Evolutionary conservation across 345 rosid genomes (phyloP), one percentile per base, ranked within the genome.

Genomic region (Odontarrhena argentea): DNA sequence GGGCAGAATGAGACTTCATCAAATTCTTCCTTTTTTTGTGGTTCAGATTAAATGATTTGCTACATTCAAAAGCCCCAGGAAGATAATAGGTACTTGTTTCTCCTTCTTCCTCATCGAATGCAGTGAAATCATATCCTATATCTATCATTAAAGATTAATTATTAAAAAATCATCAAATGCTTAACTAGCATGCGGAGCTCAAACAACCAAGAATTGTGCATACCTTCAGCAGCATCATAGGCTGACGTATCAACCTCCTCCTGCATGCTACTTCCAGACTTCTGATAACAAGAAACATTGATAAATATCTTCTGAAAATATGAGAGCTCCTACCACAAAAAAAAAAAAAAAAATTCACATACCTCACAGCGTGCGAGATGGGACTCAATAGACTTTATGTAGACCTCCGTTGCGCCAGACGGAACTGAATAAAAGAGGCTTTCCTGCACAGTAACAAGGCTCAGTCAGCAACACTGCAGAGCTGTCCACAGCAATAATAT

Each of bases 391-490:
- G 92, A 91, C 54, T 70, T 81, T 71, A 89, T 78, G 77, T 95
- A 95, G 51, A 79, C 67, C 71, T 77, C 91, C 85, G 84, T 85
- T 60, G 99, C 96, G 65, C 96, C 89, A 7, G 81, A 78, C 38
- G 99, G 91, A 72, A 95, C 82, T 7, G 89, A 88, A 77, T 91
- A 89, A 77, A 91, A 95, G 60, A 95, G 86, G 81, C 90, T 89
- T 79, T 89, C 94, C 99, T 95, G 96, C 71, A 77, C 65, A 51
- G 30, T 56, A 70, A 32, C 64, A 73, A 68, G 62, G 34, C 26
- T 13, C 65, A 43, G 36, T 61, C 38, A 78, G 65, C 55, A 59
- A 54, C 67, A 59, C 5, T 41, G 34, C 35, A 42, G 36, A 64
- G 41, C 7, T 59, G 57, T 49, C 22, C 28, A 35, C 47, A 52